phyloP scores from a whole-genome alignment of 306 rosid species.

The Rosa rugosa region DNA sequence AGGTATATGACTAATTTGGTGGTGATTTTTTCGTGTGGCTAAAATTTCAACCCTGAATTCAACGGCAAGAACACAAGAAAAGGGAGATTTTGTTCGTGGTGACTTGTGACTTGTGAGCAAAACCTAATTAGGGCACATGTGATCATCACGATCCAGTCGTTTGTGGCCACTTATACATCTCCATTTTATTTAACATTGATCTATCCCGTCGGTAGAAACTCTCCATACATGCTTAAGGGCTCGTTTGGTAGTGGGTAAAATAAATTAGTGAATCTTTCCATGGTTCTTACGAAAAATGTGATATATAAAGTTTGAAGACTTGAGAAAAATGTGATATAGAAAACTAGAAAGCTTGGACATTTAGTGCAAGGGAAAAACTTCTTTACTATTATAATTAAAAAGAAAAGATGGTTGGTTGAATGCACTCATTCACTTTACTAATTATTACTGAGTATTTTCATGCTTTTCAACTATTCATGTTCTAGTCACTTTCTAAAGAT shows the following conservation, averaged over 20 bases:
- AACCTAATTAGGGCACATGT: slow-evolving; percentile 27
- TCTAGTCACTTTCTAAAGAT: too few species aligned
- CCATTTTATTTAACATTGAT: not conserved
- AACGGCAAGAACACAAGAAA: slow-evolving; percentile 31
- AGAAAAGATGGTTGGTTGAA: too few species aligned
- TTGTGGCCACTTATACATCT: not conserved
- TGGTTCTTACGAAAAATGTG: not conserved
- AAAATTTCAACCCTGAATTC: slow-evolving; percentile 37
- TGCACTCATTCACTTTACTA: too few species aligned
- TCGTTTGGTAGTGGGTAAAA: not conserved
- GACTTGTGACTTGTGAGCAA: slow-evolving; percentile 35
- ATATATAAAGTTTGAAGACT: too few species aligned
- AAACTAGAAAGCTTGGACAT: too few species aligned
- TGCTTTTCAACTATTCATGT: too few species aligned
- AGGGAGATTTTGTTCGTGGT: not conserved
- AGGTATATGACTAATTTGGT: not conserved
- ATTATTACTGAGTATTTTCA: too few species aligned
- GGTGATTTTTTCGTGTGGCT: slow-evolving; percentile 29
- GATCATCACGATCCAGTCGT: slow-evolving; percentile 8
- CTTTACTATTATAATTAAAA: too few species aligned
- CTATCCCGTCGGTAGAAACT: not conserved
- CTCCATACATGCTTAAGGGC: not conserved
- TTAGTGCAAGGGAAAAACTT: too few species aligned
- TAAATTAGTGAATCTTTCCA: not conserved
- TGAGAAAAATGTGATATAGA: too few species aligned